Evolutionary conservation across 768 basidiomycete genomes (phyloP).

Genomic region (Baorangia bicolor): DNA sequence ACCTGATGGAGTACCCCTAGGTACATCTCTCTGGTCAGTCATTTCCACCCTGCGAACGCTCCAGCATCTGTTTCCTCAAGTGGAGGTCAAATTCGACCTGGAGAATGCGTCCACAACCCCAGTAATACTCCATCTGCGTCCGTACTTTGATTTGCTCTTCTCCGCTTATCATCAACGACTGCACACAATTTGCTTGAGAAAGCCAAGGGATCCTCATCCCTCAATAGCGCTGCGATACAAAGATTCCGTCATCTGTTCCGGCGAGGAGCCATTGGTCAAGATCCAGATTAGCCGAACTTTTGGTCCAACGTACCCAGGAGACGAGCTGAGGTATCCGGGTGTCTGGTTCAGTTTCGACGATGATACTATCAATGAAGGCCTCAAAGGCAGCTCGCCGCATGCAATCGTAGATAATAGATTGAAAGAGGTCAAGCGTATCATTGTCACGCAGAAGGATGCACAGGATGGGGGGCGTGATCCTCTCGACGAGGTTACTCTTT

Average conservation of each 20-base stretch:
- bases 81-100: conserved; percentile 81
- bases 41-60: conserved; percentile 65
- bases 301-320: conserved; percentile 80
- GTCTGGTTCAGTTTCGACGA: conserved; percentile 85
- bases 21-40: conserved; percentile 75
- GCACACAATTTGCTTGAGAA: conserved; percentile 72
- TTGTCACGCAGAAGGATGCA: conserved; percentile 66
- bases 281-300: conserved; percentile 70
- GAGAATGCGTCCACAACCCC: conserved; percentile 70
- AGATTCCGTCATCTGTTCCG: conserved; percentile 58
- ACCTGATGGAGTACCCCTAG: conserved; percentile 36
- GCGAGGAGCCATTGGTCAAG: conserved; percentile 57
- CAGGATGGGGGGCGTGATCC: conserved; percentile 59
- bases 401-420: conserved; percentile 52
- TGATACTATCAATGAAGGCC: conserved; percentile 56
- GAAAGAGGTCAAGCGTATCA: conserved; percentile 75
- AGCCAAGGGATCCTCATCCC: conserved; percentile 63
- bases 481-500: conserved; percentile 70
- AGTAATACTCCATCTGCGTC: conserved; percentile 73
- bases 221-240: conserved; percentile 70
- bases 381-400: conserved; percentile 44
- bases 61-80: conserved; percentile 72
- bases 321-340: conserved; percentile 78
- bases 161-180: conserved; percentile 76
- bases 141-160: conserved; percentile 84